Base-by-base conservation (phyloP, 2,329 filamentous ascomycete genomes). In the Talaromyces sp. region DNA sequence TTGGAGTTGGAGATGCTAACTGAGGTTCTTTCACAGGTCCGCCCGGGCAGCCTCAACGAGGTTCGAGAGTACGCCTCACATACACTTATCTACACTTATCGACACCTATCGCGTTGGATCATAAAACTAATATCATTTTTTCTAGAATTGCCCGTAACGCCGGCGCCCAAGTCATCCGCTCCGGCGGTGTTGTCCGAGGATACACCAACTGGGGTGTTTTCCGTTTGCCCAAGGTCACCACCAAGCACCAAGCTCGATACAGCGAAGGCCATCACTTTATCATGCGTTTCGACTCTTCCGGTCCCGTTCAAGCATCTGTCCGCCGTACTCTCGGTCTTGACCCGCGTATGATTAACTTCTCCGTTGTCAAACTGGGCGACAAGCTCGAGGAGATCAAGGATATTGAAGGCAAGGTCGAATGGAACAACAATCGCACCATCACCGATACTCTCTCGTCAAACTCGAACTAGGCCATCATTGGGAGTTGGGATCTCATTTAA, bases 191-290 rank as follows among this genome's bases (percentile, higher is more conserved):
- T 51, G 86, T 99, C 69, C 91, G 94, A 65, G 91, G 91, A 70
- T 82, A 96, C 70, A 87, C 87, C 64, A 99, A 99, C 82, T 99
- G 94, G 94, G 94, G 94, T 70, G 83, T 89, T 64, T 97, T 94
- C 77, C 82, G 87, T 43, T 87, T 99, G 16, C 93, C 94, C 43
- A 88, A 86, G 63, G 85, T 90, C 57, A 82, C 87, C 54, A 87
- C 86, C 57, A 87, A 88, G 70, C 87, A 95, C 75, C 91, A 97
- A 77, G 86, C 88, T 64, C 86, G 86, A 62, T 88, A 97, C 82
- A 84, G 84, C 60, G 83, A 86, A 63, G 94, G 94, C 50, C 92
- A 97, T 79, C 96, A 99, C 82, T 99, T 99, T 75, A 89, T 96
- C 69, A 90, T 99, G 89, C 90, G 94, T 65, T 99, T 96, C 80